Base-by-base conservation (phyloP, 495 filamentous ascomycete genomes). In the Tuber melanosporum region DNA sequence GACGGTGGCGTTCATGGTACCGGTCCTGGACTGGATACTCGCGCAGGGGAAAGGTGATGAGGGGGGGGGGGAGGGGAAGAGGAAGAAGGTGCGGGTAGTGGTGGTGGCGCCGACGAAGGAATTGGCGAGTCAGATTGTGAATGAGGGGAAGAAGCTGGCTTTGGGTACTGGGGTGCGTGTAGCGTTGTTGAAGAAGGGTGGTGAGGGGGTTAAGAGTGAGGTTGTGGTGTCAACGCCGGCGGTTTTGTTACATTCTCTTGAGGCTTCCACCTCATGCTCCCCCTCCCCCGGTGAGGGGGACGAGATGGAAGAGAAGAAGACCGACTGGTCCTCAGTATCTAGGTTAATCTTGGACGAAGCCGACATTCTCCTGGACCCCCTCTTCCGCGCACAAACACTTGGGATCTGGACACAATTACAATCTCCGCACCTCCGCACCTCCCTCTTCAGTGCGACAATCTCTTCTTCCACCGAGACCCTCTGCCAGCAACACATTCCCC, bases 371-470 rank as follows among this genome's bases (percentile, higher is more conserved):
- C 88, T 99, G 20, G 95, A 99, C 77, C 90, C 92, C 19, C 86
- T 97, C 19, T 98, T 99, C 86, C 89, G 92, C 45, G 91, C 94
- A 42, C 96, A 99, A 82, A 98, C 94, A 0, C 86, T 97, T 39
- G 88, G 88, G 46, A 92, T 98, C 80, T 98, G 95, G 95, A 87
- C 88, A 36, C 87, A 71, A 10, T 73, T 83, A 20, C 76, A 52
- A n/a, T 47, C 91, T 26, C 94, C 92, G 84, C 84, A 87, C 32
- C 87, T 98, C 15, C 87, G 91, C 9, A 89, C 93, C 3, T 91
- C 90, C 71, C 89, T 97, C 72, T 99, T 94, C 93, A 98, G 94
- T 32, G 95, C 96, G 14, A 99, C 95, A 4, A 98, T 99, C 91
- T 93, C 91, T 26, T 97, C 95, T 26, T 94, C 91, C 79, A 91